Evolutionary conservation across 2,329 filamentous ascomycete species (phyloP), one percentile per base, ranked within the genome.

Genomic region (Pyricularia sp.): DNA sequence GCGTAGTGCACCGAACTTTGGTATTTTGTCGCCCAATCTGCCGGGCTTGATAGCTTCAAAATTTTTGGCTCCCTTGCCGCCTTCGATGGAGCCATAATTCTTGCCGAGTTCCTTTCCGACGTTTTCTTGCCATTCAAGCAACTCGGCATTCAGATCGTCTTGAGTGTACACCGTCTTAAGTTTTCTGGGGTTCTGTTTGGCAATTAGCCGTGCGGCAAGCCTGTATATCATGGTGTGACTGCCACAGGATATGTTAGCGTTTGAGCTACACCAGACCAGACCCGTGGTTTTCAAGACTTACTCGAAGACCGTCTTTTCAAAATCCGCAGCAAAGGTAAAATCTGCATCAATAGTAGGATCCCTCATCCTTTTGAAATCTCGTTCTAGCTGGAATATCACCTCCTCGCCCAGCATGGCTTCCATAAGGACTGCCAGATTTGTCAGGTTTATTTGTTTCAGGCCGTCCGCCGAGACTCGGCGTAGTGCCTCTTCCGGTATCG

Each of bases 401-500:
- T 74, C 71, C 58, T 72, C 69, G 20, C 71, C 73, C 3, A 76
- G 75, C 68, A 84, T 73, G n/a, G 78, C 76, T 58, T 75, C 74
- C 33, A 84, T 70, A 83, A 85, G 84, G 66, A 78, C 77, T 69
- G 79, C 79, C 69, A 85, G 78, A 66, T 85, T 85, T 69, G 73
- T 72, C 25, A 84, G 70, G 70, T 85, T 85, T n/a, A 78, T 77
- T 70, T 84, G 82, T 55, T n/a, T 61, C 25, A 61, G 3, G 9
- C 9, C 11, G 4, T 61, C 58, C 7, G 58, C 58, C 6, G 58
- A 25, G 17, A 61, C 58, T 25, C 23, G 58, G 7, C 58, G n/a
- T 26, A 33, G 28, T 30, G 17, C 23, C 28, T 31, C 28, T 65
- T 65, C 28, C 63, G 63, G 63, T 25, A 31, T n/a, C 17, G 28